These are phyloP conservation scores for Fusarium sp. DNA, from an alignment of 2,329 filamentous ascomycete species.

Conservation along the genomic window DNA sequence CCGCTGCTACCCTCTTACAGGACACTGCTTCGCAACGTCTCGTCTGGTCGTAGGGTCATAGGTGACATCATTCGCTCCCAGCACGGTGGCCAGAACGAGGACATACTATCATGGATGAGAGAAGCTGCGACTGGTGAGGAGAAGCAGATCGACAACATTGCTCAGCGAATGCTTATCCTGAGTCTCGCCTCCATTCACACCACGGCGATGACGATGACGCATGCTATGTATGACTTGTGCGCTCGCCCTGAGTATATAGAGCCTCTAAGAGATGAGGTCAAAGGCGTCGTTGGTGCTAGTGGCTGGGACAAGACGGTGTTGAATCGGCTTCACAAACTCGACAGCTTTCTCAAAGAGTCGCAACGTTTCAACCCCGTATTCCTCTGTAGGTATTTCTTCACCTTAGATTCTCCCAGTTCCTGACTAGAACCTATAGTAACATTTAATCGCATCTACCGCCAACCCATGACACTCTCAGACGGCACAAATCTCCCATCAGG, in stretches of 20 bases:
- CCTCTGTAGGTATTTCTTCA: not conserved
- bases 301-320: not conserved
- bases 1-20: not conserved
- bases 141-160: not conserved
- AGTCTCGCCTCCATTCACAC: not conserved
- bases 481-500: not conserved
- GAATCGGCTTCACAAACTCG: not conserved
- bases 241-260: not conserved
- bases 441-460: not conserved
- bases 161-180: not conserved
- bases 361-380: not conserved
- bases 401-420: accelerated
- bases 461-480: not conserved
- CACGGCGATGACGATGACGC: not conserved
- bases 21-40: not conserved
- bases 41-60: not conserved
- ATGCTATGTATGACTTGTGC: not conserved
- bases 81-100: accelerated
- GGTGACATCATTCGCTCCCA: not conserved
- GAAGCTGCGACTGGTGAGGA: not conserved
- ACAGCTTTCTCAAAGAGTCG: not conserved
- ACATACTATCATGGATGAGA: not conserved
- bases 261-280: not conserved
- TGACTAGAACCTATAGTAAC: not conserved
- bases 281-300: not conserved